A percentile compares a stretch with the other conserved stretches of the same genome.
phyloP scores from a whole-genome alignment of 2,329 filamentous ascomycete species.

The Ceratocystis cubensis region DNA sequence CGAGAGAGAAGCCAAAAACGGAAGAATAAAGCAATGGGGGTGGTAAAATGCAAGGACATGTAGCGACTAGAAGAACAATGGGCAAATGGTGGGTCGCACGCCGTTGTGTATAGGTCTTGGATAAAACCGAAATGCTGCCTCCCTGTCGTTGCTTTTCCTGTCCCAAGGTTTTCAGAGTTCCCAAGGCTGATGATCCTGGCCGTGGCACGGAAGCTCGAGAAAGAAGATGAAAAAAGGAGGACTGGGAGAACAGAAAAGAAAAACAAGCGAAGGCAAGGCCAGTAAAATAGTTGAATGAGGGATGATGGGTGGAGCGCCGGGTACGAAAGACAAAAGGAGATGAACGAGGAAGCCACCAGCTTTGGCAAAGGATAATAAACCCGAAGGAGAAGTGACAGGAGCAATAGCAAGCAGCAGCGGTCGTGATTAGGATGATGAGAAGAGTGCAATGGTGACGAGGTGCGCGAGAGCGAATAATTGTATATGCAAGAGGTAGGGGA shows the following conservation, averaged over 20 bases:
- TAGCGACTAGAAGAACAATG: neutral
- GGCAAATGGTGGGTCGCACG: neutral
- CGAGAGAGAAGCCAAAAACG: neutral
- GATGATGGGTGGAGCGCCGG: neutral
- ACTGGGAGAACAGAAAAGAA: neutral
- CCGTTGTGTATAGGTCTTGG: neutral
- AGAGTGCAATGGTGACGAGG: too few species aligned
- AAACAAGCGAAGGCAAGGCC: neutral
- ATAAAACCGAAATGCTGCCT: neutral
- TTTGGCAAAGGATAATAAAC: neutral
- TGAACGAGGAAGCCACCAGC: neutral
- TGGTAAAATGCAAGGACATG: too few species aligned
- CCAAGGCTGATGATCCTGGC: neutral
- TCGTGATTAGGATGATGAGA: too few species aligned
- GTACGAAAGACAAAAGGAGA: neutral
- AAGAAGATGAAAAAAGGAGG: neutral
- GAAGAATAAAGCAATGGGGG: neutral
- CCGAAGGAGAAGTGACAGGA: neutral
- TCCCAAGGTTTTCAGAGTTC: neutral
- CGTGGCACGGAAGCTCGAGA: neutral
- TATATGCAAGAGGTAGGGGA: too few species aligned
- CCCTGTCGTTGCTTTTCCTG: neutral
- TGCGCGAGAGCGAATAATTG: too few species aligned
- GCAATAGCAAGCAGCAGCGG: neutral
- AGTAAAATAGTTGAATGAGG: neutral